Evolutionary conservation across 306 rosid genomes (phyloP).

Genomic region (Cicer pinnatifidum): DNA sequence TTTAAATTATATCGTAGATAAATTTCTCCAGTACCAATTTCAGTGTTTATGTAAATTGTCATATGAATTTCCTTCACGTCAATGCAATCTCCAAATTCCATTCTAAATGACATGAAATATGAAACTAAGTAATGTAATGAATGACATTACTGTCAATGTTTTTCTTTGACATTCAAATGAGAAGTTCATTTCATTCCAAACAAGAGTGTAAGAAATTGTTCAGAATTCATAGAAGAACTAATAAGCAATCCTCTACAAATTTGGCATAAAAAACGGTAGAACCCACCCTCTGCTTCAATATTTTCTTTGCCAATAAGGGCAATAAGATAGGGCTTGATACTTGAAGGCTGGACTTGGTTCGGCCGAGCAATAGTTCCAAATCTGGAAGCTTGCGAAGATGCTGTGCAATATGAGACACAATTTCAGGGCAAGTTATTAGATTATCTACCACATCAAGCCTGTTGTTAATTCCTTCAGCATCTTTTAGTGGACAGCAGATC

Average conservation of each 20-base stretch:
- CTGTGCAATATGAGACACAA: slow-evolving; percentile 64
- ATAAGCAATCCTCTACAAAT: slow-evolving; percentile 14
- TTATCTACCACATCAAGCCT: slow-evolving; percentile 82
- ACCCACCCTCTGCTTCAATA: slow-evolving; percentile 86
- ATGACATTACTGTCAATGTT: neutral
- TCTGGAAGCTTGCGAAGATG: slow-evolving; percentile 82
- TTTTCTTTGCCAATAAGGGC: slow-evolving; percentile 72
- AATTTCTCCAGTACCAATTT: neutral
- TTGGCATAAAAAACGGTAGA: slow-evolving; percentile 17
- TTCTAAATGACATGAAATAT: slow-evolving; percentile 15
- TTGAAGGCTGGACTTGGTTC: slow-evolving; percentile 70
- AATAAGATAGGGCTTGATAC: slow-evolving; percentile 68
- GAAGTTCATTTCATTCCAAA: slow-evolving; percentile 24
- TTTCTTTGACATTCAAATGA: slow-evolving; percentile 33
- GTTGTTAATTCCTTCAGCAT: slow-evolving; percentile 67
- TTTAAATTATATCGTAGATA: neutral
- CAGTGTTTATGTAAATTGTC: slow-evolving; percentile 20
- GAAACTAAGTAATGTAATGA: slow-evolving; percentile 9
- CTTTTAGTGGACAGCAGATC: slow-evolving; percentile 91
- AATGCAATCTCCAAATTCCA: slow-evolving; percentile 27
- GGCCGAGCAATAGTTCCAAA: slow-evolving; percentile 84
- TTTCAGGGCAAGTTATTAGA: slow-evolving; percentile 61
- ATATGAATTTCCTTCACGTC: slow-evolving; percentile 2
- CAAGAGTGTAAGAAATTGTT: slow-evolving; percentile 9
- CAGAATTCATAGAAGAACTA: slow-evolving; percentile 9